Conservation (phyloP, 768 basidiomycete genomes). For the Gymnopilus junonius region DNA sequence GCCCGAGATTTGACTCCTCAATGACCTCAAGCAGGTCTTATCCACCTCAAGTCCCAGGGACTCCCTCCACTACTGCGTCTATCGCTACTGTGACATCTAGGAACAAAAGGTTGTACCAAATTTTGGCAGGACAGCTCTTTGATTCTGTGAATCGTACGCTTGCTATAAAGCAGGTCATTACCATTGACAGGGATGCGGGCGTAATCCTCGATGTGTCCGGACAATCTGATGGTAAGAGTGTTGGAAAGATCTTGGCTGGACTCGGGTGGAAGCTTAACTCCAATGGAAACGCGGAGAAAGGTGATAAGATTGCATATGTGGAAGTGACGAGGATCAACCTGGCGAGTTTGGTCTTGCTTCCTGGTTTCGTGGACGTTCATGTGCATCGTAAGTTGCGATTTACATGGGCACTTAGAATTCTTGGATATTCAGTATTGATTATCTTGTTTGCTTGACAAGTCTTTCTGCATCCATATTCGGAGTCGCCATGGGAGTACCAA, state of each 20-base stretch:
- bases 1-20: background rate
- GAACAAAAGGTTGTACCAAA: constrained; percentile 10
- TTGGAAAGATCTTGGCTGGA: background rate
- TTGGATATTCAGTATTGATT: background rate
- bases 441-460: constrained; percentile 35
- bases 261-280: background rate
- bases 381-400: constrained; percentile 28
- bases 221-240: background rate
- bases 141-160: constrained; percentile 48
- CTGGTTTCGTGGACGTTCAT: constrained; percentile 24
- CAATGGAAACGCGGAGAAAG: background rate
- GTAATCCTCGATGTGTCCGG: constrained; percentile 48
- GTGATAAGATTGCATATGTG: background rate
- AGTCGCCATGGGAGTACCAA: constrained; percentile 67
- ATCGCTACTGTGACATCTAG: background rate
- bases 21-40: background rate
- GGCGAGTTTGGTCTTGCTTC: constrained; percentile 5
- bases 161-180: constrained; percentile 49
- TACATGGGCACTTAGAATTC: background rate
- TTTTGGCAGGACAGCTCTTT: constrained; percentile 54
- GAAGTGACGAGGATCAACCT: constrained; percentile 20
- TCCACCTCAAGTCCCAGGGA: background rate
- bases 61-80: background rate
- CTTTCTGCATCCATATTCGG: constrained; percentile 63
- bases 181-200: constrained; percentile 49